Evolutionary conservation across 108 stramenopile species (phyloP), one percentile per base, ranked within the genome.

Genomic region (Nitzschia palea): DNA sequence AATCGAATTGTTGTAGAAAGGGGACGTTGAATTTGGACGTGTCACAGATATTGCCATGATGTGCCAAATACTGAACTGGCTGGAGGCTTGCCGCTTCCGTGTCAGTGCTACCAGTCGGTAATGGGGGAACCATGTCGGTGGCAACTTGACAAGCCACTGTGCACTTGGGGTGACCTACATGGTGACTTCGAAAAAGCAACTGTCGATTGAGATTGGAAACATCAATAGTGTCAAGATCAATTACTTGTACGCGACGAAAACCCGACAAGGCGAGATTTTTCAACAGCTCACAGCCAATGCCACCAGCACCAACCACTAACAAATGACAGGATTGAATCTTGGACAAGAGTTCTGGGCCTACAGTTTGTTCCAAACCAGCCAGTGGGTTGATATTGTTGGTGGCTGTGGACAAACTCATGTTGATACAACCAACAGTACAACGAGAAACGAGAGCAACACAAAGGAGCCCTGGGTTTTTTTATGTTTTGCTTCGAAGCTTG

Each of bases 201-300:
- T 98, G 97, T 51, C 99, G 87, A 80, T 99, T 99, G 59, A 99
- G 76, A 77, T 99, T 99, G 47, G 94, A 94, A 18, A 99, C 89
- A 73, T 99, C 99, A 70, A 99, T 99, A 44, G 98, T 96, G 68
- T 99, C 99, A 37, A 99, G 67, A 81, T 99, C 99, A 66, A 98
- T 95, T 27, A 97, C 92, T 59, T 95, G 77, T 29, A 98, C 92
- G 53, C 92, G 62, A 8, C 80, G 81, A 80, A 98, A 97, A 17
- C 96, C 98, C 5, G 70, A 78, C 17, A 98, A 83, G 1, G 97
- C 95, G 25, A 99, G 88, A 76, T 98, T 91, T 75, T 99, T 99
- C 29, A 97, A 80, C 33, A 97, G 68, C 67, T 98, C 99, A 72
- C 98, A 99, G 1, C 99, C 99, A 65, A 99, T 95, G 44, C 99